Base-by-base conservation (phyloP, 2,329 filamentous ascomycete genomes). In the Sarocladium kiliense region DNA sequence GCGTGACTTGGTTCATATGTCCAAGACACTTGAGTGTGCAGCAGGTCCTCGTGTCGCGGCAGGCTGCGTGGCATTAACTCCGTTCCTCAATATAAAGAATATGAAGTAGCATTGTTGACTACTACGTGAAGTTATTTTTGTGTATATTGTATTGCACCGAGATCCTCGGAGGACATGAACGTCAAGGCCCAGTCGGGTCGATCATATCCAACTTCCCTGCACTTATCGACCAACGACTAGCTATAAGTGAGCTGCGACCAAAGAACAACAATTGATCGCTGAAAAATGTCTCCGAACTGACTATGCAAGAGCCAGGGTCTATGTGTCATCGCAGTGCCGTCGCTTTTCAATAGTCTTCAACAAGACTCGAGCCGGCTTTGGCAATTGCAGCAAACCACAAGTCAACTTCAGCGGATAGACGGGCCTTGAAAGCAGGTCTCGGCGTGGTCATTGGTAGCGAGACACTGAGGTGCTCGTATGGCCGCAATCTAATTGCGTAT, bases 201-300 rank as follows among this genome's bases (percentile, higher is more conserved):
- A 51, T 51, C 47, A 34, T 51, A 51, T 19, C 4, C 47, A n/a
- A 25, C 10, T 51, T 51, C 47, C 47, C 23, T 51, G 47, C 30
- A 21, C 47, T 34, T 51, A 51, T 3, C 12, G 44, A 26, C 44
- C 25, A 26, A 18, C 21, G 18, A 23, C 39, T 9, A 21, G 3
- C 19, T 11, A 21, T 21, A 44, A 23, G n/a, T 21, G 18, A 23
- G n/a, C 23, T 27, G 7, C 6, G 44, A 27, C 44, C n/a, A 47
- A 47, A 16, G 3, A 16, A 47, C 7, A 7, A 26, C 7, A 23
- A 9, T 11, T 30, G 3, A 39, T 23, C 12, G 11, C 39, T 21
- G 6, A 18, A 23, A 27, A 25, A 27, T n/a, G 23, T 47, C 14
- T 47, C 44, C 44, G 44, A 47, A 18, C 44, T 23, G 44, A 16